Percentiles rank a stretch among this genome's conserved stretches.
Evolutionary conservation across 2,329 filamentous ascomycete genomes (phyloP).

Genomic region (Botryotinia globosa): DNA sequence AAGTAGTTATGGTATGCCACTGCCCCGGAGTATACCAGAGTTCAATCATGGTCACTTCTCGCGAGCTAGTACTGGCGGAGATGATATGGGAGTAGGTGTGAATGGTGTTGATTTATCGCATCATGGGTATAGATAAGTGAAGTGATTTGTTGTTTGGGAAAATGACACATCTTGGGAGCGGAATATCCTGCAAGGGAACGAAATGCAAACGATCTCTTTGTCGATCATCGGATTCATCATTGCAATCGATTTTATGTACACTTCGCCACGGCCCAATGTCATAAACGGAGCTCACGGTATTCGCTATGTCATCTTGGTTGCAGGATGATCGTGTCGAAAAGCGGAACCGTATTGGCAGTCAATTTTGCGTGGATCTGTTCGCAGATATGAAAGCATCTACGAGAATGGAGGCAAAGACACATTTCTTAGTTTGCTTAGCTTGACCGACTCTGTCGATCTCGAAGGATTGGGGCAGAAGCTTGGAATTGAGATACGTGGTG

Average conservation of each 20-base stretch:
- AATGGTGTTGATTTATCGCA: conserved; percentile 4
- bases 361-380: too few species aligned
- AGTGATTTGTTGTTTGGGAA: not conserved
- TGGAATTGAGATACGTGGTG: not conserved
- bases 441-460: not conserved
- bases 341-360: not conserved
- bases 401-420: not conserved
- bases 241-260: not conserved
- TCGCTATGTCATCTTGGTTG: not conserved
- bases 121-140: not conserved
- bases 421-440: not conserved
- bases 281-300: not conserved
- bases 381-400: not conserved
- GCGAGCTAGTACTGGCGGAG: not conserved
- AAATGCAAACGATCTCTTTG: not conserved
- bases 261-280: not conserved
- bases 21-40: conserved; percentile 18
- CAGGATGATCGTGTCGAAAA: not conserved
- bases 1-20: conserved; percentile 19
- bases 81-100: conserved; percentile 9
- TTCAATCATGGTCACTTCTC: conserved; percentile 16
- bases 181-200: not conserved
- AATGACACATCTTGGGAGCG: not conserved
- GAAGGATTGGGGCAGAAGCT: not conserved
- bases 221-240: not conserved